A percentile compares a stretch with the other conserved stretches of the same genome.
These are phyloP conservation scores for Collybia sp. DNA, from an alignment of 768 basidiomycete genomes.

Conservation along the genomic window DNA sequence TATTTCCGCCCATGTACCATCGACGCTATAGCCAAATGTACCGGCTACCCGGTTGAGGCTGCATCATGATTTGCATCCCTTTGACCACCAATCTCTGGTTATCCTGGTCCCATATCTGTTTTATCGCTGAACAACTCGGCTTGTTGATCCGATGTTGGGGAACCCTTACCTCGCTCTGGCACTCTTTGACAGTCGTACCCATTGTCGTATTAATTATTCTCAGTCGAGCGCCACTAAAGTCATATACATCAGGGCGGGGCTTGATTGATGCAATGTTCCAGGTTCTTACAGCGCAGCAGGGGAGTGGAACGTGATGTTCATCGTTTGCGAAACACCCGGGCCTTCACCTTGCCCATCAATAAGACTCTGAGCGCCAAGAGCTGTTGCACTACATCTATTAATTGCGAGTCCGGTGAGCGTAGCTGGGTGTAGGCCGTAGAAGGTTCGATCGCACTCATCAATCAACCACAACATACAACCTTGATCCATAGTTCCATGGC, in stretches of 20 bases:
- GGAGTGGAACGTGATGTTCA: constrained; percentile 42
- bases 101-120: constrained; percentile 35
- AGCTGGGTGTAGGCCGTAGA: neutral
- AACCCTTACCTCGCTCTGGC: constrained; percentile 34
- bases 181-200: constrained; percentile 22
- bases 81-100: constrained; percentile 36
- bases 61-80: constrained; percentile 36
- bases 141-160: neutral
- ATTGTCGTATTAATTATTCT: constrained; percentile 32
- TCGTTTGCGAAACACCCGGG: constrained; percentile 37
- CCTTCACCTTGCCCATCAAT: constrained; percentile 21
- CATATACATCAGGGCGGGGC: neutral
- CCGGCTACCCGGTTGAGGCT: constrained; percentile 10
- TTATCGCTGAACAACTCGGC: neutral
- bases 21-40: too few species aligned
- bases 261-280: neutral
- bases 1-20: too few species aligned
- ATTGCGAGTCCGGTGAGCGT: neutral
- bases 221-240: constrained; percentile 36
- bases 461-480: constrained; percentile 40
- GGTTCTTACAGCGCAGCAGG: constrained; percentile 30
- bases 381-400: constrained; percentile 35
- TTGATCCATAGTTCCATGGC: constrained; percentile 29
- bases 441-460: constrained; percentile 33
- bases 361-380: constrained; percentile 29